These are phyloP conservation scores for Cyclotella choctawhatcheeana DNA, from an alignment of 108 stramenopile genomes.

Conservation along the genomic window DNA sequence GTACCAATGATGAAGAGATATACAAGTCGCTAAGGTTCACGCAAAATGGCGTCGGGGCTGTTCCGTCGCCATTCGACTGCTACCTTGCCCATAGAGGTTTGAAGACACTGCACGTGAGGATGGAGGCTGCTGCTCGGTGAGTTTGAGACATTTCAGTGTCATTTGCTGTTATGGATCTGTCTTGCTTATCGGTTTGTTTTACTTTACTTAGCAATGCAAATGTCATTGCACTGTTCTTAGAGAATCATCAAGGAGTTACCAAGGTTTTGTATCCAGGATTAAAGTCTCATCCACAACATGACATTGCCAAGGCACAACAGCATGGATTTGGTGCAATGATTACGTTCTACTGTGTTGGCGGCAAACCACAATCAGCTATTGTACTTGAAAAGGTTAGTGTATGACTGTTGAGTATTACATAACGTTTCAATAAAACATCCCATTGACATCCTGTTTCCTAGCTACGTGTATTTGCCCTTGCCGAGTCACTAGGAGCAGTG, in stretches of 20 bases:
- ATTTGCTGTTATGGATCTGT: background rate
- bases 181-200: background rate
- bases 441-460: background rate
- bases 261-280: slow-evolving; percentile 87
- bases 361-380: slow-evolving; percentile 56
- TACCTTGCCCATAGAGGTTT: slow-evolving; percentile 88
- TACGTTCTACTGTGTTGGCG: slow-evolving; percentile 86
- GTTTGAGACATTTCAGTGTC: background rate
- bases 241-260: slow-evolving; percentile 60
- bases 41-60: slow-evolving; percentile 93
- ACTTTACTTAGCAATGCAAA: slow-evolving; percentile 64
- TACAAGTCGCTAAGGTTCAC: slow-evolving; percentile 74
- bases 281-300: slow-evolving; percentile 81
- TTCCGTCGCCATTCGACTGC: slow-evolving; percentile 90
- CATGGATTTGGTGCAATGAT: slow-evolving; percentile 89
- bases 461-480: slow-evolving; percentile 65
- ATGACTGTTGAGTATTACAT: background rate
- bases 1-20: slow-evolving; percentile 67
- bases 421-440: too few relatives aligned
- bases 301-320: slow-evolving; percentile 78
- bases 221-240: slow-evolving; percentile 75
- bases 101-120: slow-evolving; percentile 90
- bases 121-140: slow-evolving; percentile 78
- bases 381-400: slow-evolving; percentile 59
- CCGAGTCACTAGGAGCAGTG: slow-evolving; percentile 79